phyloP scores from a whole-genome alignment of 192 early-diverging fungal genomes.

The Umbelopsis ramanniana region DNA sequence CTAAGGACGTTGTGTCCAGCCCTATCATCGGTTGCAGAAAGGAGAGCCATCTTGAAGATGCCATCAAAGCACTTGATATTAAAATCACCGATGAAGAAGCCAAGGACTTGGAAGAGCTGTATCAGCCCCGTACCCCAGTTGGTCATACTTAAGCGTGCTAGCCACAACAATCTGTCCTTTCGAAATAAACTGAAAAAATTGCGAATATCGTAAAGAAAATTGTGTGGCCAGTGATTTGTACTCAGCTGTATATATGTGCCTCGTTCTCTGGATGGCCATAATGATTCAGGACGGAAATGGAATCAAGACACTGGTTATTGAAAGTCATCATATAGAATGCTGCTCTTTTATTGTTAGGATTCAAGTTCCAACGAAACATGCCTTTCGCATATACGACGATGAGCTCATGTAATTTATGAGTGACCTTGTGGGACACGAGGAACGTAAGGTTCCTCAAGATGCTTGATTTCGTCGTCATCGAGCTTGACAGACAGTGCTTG shows the following conservation, averaged over 20 bases:
- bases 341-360: no score
- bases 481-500: conserved; percentile 21
- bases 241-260: no score
- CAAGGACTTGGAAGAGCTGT: conserved; percentile 24
- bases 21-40: conserved; percentile 35
- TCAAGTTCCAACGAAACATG: no score
- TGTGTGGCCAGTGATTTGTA: no score
- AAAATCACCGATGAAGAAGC: conserved; percentile 33
- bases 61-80: conserved; percentile 20
- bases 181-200: neutral
- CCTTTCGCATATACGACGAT: neutral
- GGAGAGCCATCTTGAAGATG: conserved; percentile 30
- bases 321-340: no score
- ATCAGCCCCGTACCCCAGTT: conserved; percentile 15
- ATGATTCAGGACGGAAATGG: no score
- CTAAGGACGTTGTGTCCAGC: conserved; percentile 25
- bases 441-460: conserved; percentile 34
- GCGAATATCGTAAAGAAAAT: neutral
- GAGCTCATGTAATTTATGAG: neutral
- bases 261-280: no score
- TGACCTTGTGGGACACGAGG: conserved; percentile 22
- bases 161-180: neutral
- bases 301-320: no score
- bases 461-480: conserved; percentile 19
- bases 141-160: neutral